Conservation (phyloP, 2,329 filamentous ascomycete genomes). For the Mariannaea sp. region DNA sequence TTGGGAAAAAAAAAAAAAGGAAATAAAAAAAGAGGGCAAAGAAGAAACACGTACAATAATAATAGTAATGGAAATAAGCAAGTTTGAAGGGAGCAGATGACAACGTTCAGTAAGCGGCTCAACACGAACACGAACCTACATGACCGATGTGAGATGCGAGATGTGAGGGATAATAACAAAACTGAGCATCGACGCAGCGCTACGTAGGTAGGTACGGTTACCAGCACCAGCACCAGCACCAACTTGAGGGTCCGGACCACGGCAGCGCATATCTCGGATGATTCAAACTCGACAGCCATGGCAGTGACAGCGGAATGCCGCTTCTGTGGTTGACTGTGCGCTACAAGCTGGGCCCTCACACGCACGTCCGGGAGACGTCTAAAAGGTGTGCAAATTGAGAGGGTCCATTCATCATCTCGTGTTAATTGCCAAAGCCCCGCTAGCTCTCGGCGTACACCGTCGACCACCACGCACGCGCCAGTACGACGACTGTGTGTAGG, state of each 20-base stretch:
- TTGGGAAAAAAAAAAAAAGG: conserved; percentile 2
- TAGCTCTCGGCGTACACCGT: conserved; percentile 35
- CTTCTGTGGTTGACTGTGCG: background rate
- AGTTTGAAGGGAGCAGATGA: background rate
- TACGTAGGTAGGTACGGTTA: conserved; percentile 2
- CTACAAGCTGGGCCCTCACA: conserved; percentile 1
- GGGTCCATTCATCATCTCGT: conserved; percentile 40
- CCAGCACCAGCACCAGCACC: too few species aligned
- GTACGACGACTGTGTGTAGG: too few species aligned
- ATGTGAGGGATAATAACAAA: background rate
- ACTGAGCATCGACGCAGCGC: conserved; percentile 2
- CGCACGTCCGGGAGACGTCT: conserved; percentile 7
- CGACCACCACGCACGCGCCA: background rate
- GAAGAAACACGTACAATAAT: too few species aligned
- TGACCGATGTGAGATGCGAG: background rate
- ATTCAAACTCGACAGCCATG: conserved; percentile 11
- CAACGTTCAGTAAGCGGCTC: background rate
- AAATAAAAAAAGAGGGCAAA: too few species aligned
- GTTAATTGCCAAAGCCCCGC: conserved; percentile 38
- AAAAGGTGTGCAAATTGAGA: conserved; percentile 31
- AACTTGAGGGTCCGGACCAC: conserved; percentile 2
- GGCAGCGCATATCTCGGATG: conserved; percentile 9
- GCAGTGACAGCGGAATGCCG: conserved; percentile 1
- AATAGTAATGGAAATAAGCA: background rate
- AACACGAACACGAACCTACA: background rate